Evolutionary conservation across 352 stramenopile genomes (phyloP).

Genomic region (Phytophthora meadii): DNA sequence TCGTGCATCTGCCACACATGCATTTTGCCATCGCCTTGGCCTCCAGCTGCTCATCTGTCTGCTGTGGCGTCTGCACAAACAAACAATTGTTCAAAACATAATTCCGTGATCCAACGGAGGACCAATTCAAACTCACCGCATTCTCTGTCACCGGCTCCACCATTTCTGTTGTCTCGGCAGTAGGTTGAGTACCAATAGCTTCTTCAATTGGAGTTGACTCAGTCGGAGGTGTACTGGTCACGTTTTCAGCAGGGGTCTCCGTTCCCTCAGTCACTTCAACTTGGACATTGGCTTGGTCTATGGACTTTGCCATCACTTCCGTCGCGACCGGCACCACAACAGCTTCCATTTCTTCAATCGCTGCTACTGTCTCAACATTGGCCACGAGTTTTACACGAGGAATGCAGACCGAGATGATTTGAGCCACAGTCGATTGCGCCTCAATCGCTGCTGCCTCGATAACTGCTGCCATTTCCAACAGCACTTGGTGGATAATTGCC

Average conservation of each 20-base stretch:
- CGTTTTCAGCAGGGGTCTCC: background rate
- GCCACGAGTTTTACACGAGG: background rate
- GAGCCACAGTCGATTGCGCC: background rate
- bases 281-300: constrained; percentile 22
- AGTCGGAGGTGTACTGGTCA: background rate
- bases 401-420: background rate
- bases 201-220: constrained; percentile 15
- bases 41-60: constrained; percentile 50
- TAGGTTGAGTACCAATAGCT: constrained; percentile 16
- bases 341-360: background rate
- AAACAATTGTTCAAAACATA: background rate
- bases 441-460: constrained; percentile 20
- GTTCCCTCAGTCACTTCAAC: constrained; percentile 19
- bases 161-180: constrained; percentile 9
- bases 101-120: background rate
- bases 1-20: constrained; percentile 62
- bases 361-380: background rate
- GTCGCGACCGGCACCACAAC: background rate
- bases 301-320: constrained; percentile 10
- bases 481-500: constrained; percentile 17
- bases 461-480: constrained; percentile 19
- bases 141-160: constrained; percentile 18
- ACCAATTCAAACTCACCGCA: constrained; percentile 11
- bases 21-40: constrained; percentile 73
- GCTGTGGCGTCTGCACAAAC: constrained; percentile 9